phyloP scores from a whole-genome alignment of 129 eudicot genomes.

The Saposhnikovia divaricata region DNA sequence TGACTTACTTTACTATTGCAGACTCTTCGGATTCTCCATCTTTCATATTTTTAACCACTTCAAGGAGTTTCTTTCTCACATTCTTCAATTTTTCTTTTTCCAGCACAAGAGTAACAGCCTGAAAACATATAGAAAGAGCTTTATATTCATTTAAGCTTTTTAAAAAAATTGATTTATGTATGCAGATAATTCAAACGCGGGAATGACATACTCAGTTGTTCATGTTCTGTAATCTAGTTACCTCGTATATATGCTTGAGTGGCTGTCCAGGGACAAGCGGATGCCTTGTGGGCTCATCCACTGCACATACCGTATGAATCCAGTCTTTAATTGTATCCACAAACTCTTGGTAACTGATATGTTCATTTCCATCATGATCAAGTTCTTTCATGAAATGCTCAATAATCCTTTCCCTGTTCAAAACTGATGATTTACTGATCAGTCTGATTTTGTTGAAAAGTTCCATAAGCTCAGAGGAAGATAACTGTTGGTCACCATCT shows the following conservation, averaged over 20 bases:
- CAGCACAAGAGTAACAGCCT: conserved; percentile 49
- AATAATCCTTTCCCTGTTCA: conserved; percentile 32
- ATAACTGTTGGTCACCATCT: conserved; percentile 44
- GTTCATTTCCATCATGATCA: conserved; percentile 38
- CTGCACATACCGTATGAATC: conserved; percentile 52
- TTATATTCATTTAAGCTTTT: not conserved
- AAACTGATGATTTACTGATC: conserved; percentile 20
- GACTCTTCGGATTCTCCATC: conserved; percentile 52
- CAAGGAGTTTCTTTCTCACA: conserved; percentile 32
- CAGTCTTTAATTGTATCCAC: conserved; percentile 37
- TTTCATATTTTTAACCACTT: conserved; percentile 22
- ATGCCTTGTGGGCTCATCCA: conserved; percentile 24
- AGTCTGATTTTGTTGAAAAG: conserved; percentile 38
- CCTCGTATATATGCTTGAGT: conserved; percentile 51
- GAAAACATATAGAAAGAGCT: conserved; percentile 8
- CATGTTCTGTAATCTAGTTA: conserved; percentile 3
- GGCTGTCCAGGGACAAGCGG: conserved; percentile 35
- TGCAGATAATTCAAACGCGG: not conserved
- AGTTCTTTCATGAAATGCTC: conserved; percentile 44
- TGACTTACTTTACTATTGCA: conserved; percentile 41
- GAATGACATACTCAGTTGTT: not conserved
- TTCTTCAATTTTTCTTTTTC: conserved; percentile 45
- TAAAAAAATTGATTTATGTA: not conserved
- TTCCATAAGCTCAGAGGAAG: conserved; percentile 43
- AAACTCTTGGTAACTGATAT: conserved; percentile 44